phyloP scores from a whole-genome alignment of 805 yeast species.

The Scheffersomyces amazonensis region DNA sequence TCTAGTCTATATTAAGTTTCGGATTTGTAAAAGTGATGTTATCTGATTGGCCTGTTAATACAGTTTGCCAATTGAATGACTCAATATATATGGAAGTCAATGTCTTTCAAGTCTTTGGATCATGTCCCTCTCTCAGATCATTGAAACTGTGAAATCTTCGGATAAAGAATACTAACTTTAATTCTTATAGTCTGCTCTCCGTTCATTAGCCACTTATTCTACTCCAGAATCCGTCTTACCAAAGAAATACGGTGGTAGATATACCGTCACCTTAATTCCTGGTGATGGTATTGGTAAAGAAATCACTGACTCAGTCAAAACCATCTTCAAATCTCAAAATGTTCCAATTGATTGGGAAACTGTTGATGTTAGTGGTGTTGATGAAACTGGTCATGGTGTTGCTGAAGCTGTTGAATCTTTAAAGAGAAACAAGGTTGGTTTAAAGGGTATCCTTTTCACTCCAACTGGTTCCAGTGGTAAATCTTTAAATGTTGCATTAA shows the following conservation, averaged over 20 bases:
- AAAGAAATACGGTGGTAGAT: slow-evolving; percentile 92
- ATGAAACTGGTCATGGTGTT: slow-evolving; percentile 57
- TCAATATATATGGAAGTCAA: too few relatives aligned
- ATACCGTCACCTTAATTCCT: slow-evolving; percentile 91
- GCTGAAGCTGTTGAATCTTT: slow-evolving; percentile 84
- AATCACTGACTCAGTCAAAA: slow-evolving; percentile 89
- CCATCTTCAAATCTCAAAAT: slow-evolving; percentile 80
- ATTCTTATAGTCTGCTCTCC: slow-evolving; percentile 25
- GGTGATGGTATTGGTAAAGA: slow-evolving; percentile 99
- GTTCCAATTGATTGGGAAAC: slow-evolving; percentile 93
- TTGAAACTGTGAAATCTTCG: too few relatives aligned
- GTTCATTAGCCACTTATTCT: slow-evolving; percentile 55
- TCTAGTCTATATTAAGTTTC: too few relatives aligned
- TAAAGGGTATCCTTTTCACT: slow-evolving; percentile 94
- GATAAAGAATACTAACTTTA: slow-evolving; percentile 23
- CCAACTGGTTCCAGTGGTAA: slow-evolving; percentile 75
- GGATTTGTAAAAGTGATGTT: too few relatives aligned
- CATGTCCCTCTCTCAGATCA: too few relatives aligned
- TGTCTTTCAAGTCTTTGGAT: too few relatives aligned
- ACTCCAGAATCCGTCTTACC: slow-evolving; percentile 67
- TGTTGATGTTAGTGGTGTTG: slow-evolving; percentile 44
- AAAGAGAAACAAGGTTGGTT: slow-evolving; percentile 94
- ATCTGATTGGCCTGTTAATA: too few relatives aligned
- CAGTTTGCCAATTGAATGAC: too few relatives aligned
- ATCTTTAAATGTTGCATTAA: slow-evolving; percentile 91